Conservation (phyloP, 441 rosid species). For the Codiaeum variegatum region DNA sequence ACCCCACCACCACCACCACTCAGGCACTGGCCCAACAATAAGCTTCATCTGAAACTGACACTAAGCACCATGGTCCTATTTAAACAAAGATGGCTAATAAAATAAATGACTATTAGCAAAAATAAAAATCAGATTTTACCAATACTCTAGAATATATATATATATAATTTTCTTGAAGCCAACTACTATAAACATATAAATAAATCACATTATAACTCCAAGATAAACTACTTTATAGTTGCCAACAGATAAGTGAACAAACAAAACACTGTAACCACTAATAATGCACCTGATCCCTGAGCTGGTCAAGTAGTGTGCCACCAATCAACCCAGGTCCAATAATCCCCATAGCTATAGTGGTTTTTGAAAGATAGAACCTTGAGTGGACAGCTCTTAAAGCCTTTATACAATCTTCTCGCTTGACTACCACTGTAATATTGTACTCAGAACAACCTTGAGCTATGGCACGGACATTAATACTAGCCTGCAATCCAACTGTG, state of each 20-base stretch:
- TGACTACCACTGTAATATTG: constrained; percentile 75
- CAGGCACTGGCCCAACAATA: neutral
- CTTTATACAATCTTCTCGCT: constrained; percentile 81
- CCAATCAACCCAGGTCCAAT: constrained; percentile 93
- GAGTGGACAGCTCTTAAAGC: constrained; percentile 94
- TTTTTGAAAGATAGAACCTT: constrained; percentile 82
- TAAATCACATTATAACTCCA: neutral
- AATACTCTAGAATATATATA: neutral
- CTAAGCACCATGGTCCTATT: neutral
- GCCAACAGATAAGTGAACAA: neutral
- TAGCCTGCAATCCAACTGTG: constrained; percentile 54
- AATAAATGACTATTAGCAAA: neutral
- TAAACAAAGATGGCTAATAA: neutral
- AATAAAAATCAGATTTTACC: neutral
- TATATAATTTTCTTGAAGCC: neutral
- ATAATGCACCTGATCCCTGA: constrained; percentile 71
- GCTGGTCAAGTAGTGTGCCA: constrained; percentile 82
- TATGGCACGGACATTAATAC: constrained; percentile 78
- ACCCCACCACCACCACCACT: no score
- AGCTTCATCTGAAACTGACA: neutral
- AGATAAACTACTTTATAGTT: neutral
- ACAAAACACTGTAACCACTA: neutral
- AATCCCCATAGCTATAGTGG: constrained; percentile 88
- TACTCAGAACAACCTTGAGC: constrained; percentile 98
- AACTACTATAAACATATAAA: neutral